These are phyloP conservation scores for Tilletia horrida DNA, from an alignment of 1,284 basidiomycete genomes.

Conservation along the genomic window DNA sequence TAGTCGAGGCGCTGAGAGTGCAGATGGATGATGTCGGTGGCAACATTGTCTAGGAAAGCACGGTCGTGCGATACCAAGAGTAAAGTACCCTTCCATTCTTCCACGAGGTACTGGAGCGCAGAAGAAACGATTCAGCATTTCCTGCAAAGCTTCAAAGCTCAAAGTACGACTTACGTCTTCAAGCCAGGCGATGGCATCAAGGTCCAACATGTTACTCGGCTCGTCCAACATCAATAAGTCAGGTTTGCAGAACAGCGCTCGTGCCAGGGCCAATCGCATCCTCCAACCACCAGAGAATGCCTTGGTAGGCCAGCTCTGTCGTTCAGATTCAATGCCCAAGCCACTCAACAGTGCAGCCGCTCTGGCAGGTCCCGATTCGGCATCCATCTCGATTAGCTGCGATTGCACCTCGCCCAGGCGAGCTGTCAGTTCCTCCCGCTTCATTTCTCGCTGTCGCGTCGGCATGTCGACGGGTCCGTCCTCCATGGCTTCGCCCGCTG, in stretches of 20 bases:
- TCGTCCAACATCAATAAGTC: constrained; percentile 51
- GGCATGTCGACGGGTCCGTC: constrained; percentile 46
- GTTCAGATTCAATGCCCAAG: constrained; percentile 82
- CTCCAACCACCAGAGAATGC: constrained; percentile 98
- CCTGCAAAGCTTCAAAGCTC: background rate
- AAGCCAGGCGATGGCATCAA: constrained; percentile 59
- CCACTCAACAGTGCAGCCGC: constrained; percentile 86
- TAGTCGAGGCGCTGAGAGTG: constrained; percentile 93
- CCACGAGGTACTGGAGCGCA: constrained; percentile 64
- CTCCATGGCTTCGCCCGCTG: constrained; percentile 31
- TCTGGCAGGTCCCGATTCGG: constrained; percentile 88
- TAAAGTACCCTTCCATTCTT: constrained; percentile 82
- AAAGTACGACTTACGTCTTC: constrained; percentile 34
- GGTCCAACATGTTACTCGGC: constrained; percentile 82
- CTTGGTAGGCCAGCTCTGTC: constrained; percentile 65
- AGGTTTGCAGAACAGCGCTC: constrained; percentile 85
- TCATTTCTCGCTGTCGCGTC: constrained; percentile 53
- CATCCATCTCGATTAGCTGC: constrained; percentile 91
- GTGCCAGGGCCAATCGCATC: constrained; percentile 98
- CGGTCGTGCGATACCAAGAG: constrained; percentile 98
- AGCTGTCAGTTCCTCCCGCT: constrained; percentile 72
- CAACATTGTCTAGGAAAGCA: constrained; percentile 94
- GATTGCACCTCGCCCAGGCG: constrained; percentile 89
- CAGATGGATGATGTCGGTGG: constrained; percentile 96
- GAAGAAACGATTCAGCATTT: background rate